Base-by-base conservation (phyloP, 1,284 basidiomycete genomes). In the Chalciporus sp. region DNA sequence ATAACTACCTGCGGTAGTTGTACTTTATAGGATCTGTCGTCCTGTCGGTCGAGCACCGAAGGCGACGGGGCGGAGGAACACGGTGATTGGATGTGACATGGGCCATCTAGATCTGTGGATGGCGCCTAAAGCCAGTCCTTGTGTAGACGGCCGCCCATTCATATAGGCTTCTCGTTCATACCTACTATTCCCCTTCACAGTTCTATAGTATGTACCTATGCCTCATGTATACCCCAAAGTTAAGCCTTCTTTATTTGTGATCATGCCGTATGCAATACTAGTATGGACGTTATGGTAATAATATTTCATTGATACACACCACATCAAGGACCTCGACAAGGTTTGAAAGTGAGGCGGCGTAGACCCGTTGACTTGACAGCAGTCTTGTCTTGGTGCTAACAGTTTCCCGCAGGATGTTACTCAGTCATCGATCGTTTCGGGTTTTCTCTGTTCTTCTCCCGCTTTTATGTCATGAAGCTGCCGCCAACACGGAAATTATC, bases 401-500 rank as follows among this genome's bases (percentile, higher is more conserved):
- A 37, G 35, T 37, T 37, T 37, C 35, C 35, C 8, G n/a, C 35
- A 37, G n/a, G 17, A 39, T 44, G 37, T 48, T 11, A 57, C 46
- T 44, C 42, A 19, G 35, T 44, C 51, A 41, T 37, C 58, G 55
- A 57, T 58, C 64, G 40, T 51, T 64, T 31, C 50, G 48, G 55
- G 52, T 60, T 28, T 37, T 57, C 45, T 47, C 29, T 55, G 37
- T 65, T 27, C 39, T 62, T 28, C 46, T 72, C 0, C 56, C 31
- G 49, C 50, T 69, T 44, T 57, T 61, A 58, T 69, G 59, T 59
- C 65, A 71, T 56, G 41, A 51, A 33, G 71, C 59, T 29, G 58
- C 70, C 46, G 83, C 76, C 19, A 87, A 88, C 68, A 88, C 86
- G 29, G 85, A 88, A 69, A 86, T 88, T 53, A 67, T 81, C 62